Conservation (phyloP, 495 filamentous ascomycete species). For the Beverwykella pulmonaria region DNA sequence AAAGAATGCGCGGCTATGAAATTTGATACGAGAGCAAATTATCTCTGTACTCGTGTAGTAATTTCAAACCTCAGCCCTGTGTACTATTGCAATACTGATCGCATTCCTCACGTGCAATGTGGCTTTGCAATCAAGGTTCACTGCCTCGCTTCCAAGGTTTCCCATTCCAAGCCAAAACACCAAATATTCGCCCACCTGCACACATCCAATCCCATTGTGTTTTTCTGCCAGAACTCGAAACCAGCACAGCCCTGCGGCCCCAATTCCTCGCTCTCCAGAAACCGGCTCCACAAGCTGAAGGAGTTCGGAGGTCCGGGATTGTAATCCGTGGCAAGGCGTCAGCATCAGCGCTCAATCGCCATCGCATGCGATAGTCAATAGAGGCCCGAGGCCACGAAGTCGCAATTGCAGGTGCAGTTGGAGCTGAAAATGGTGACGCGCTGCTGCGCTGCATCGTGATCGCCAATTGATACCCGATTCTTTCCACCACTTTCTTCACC, state of each 20-base stretch:
- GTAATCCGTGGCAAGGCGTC: background rate
- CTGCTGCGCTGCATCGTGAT: background rate
- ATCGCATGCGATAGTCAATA: background rate
- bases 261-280: conserved; percentile 6
- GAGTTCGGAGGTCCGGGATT: background rate
- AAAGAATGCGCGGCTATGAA: background rate
- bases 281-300: conserved; percentile 12
- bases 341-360: background rate
- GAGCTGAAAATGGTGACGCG: background rate
- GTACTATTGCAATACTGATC: background rate
- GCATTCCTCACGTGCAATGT: background rate
- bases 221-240: conserved; percentile 27
- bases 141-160: background rate
- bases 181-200: background rate
- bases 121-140: background rate
- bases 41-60: background rate
- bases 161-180: background rate
- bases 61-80: background rate
- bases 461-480: background rate
- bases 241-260: conserved; percentile 21
- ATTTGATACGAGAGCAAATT: background rate
- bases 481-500: background rate
- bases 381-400: background rate
- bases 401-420: background rate
- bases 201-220: conserved; percentile 7